These are phyloP conservation scores for Aspergillus aculeatinus DNA, from an alignment of 2,329 filamentous ascomycete genomes.

Conservation along the genomic window DNA sequence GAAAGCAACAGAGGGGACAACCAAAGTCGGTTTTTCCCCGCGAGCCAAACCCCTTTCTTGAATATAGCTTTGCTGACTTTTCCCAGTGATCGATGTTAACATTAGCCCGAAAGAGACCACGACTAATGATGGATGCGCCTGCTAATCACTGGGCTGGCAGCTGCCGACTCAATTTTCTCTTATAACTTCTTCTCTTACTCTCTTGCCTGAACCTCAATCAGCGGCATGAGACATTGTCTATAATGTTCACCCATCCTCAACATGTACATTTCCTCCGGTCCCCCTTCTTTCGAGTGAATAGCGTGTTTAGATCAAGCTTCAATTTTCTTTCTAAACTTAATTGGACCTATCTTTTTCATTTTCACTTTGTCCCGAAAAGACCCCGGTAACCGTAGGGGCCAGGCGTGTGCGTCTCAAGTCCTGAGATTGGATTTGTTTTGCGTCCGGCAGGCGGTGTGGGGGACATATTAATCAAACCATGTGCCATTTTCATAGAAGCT, in stretches of 20 bases:
- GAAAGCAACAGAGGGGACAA: conserved; percentile 73
- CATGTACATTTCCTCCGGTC: conserved; percentile 38
- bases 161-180: conserved; percentile 14
- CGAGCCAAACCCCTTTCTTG: neutral
- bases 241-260: conserved; percentile 37
- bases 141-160: conserved; percentile 43
- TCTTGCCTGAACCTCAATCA: conserved; percentile 24
- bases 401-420: too few species aligned
- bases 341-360: conserved; percentile 3
- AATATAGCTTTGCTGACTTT: conserved; percentile 25
- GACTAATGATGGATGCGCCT: conserved; percentile 72
- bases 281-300: conserved; percentile 30
- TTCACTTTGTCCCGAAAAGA: neutral
- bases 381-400: too few species aligned
- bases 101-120: conserved; percentile 68
- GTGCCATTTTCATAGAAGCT: neutral
- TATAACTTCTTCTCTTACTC: conserved; percentile 8
- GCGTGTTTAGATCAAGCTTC: conserved; percentile 30
- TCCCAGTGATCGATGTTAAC: conserved; percentile 88
- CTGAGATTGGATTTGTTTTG: neutral
- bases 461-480: neutral
- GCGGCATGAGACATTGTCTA: conserved; percentile 32
- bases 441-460: neutral
- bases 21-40: conserved; percentile 65
- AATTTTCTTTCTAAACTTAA: conserved; percentile 6